Base-by-base conservation (phyloP, 2,329 filamentous ascomycete genomes). In the Dactylonectria estremocensis region DNA sequence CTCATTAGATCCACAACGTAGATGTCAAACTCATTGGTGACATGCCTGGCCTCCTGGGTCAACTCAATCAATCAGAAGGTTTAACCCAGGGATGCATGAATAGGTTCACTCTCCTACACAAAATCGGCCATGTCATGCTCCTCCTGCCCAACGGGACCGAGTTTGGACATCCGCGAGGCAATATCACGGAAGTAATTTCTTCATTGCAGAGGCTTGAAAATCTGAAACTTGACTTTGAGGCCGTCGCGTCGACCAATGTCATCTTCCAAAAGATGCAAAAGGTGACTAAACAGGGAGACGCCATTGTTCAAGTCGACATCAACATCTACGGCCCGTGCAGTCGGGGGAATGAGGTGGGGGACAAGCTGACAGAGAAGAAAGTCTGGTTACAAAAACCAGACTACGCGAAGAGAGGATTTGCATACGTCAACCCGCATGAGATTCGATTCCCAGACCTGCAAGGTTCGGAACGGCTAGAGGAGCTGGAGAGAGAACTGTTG, bases 331-430 rank as follows among this genome's bases (percentile, higher is more conserved):
- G 82, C 0, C 77, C 76, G 0, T 61, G 61, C 2, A 18, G 43
- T 3, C 18, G 60, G 2, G 71, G 70, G 2, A 58, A 59, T 0
- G 16, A 61, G 1, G 68, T 82, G 22, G 82, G 80, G 0, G 63
- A 74, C 2, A 60, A 57, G 2, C 67, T 83, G 1, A 79, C 80
- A 1, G 18, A 63, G 0, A 66, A 71, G 0, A 79, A 78, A 55
- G 61, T 80, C 0, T 83, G 79, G 75, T 63, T 83, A 11, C 82
- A 83, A 52, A 69, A 66, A 40, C 78, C 82, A 4, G 68, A 75
- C 5, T 71, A 75, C 14, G 73, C 46, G 24, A 66, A 37, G 28
- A 61, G 35, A 45, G 33, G 37, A 6, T 10, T 35, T 59, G 3
- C 5, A 9, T 69, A 71, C 24, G 24, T 61, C 1, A 72, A 72